Conservation (phyloP, 2,329 filamentous ascomycete species). For the Simplicillium sp. region DNA sequence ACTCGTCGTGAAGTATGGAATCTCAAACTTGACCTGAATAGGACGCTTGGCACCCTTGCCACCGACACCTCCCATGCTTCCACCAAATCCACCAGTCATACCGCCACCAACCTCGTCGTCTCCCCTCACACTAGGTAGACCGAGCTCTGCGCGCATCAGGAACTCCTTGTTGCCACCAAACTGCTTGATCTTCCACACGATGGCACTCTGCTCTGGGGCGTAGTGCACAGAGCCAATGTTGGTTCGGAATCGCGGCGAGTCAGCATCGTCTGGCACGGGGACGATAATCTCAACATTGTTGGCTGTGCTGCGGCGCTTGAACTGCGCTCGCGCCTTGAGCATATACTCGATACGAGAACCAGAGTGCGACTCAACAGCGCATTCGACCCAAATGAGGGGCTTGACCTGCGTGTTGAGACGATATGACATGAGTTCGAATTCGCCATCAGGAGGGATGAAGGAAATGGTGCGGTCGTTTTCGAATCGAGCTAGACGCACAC, state of each 20-base stretch:
- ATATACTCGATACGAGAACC: conserved; percentile 97
- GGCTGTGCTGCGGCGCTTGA: conserved; percentile 93
- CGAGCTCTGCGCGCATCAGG: conserved; percentile 93
- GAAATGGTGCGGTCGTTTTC: conserved; percentile 98
- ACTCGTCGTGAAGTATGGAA: conserved; percentile 99
- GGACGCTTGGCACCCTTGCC: conserved; percentile 86
- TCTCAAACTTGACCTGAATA: conserved; percentile 99
- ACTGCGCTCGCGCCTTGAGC: conserved; percentile 95
- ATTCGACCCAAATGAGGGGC: conserved; percentile 97
- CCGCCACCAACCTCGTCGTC: conserved; percentile 93
- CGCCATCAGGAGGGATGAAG: conserved; percentile 95
- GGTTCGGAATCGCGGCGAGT: conserved; percentile 90
- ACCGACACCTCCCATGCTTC: conserved; percentile 89
- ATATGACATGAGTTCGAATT: conserved; percentile 99
- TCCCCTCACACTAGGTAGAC: conserved; percentile 84
- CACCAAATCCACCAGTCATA: conserved; percentile 96
- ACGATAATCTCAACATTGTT: conserved; percentile 99
- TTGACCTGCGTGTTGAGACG: conserved; percentile 98
- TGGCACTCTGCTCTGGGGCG: conserved; percentile 91
- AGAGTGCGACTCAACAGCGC: conserved; percentile 90
- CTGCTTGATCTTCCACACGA: conserved; percentile 99
- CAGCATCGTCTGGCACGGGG: conserved; percentile 93
- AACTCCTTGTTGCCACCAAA: conserved; percentile 99
- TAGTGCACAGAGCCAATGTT: conserved; percentile 98
- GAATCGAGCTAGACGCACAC: conserved; percentile 88